Base-by-base conservation (phyloP, 1,284 basidiomycete species). In the Sparassis latifolia region DNA sequence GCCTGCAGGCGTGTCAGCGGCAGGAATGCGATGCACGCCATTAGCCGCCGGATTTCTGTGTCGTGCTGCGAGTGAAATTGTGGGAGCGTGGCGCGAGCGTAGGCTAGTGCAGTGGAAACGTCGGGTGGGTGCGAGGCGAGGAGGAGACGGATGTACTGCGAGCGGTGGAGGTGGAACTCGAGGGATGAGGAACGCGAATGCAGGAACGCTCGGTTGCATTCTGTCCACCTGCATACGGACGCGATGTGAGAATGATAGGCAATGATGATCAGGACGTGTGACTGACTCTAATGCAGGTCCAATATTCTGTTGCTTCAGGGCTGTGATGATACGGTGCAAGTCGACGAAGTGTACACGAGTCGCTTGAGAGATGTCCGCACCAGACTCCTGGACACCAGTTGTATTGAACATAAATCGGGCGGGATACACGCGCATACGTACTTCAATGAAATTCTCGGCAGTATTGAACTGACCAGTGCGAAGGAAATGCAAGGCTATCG, bases 91-190 rank as follows among this genome's bases (percentile, higher is more conserved):
- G 63, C 69, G 42, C 70, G 84, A 12, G 89, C 91, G 67, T 98
- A 98, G 1, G 71, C 67, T 42, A 96, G 74, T 1, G 92, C 92
- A 9, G 71, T 67, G 10, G 72, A 56, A 28, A 73, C 66, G 59
- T 83, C 68, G 35, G 80, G 74, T 43, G 75, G 78, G 55, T 79
- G 71, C 5, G 77, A 71, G 3, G 76, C 77, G 29, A 88, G 71
- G 10, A 91, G 75, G 2, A 92, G 71, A 4, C 80, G 81, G 47
- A 94, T 79, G 65, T 89, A 94, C 60, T 90, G 83, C 10, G 89
- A 90, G 30, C 91, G 87, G 62, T 96, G 92, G 20, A 96, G 79
- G 63, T 86, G 73, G 66, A 94, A 97, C 56, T 92, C 88, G 6
- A 97, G 76, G 0, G 88, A 77, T 0, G 91, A 94, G 3, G 78